Base-by-base conservation (phyloP, 257 asterid genomes). In the Gardenia jasminoides region DNA sequence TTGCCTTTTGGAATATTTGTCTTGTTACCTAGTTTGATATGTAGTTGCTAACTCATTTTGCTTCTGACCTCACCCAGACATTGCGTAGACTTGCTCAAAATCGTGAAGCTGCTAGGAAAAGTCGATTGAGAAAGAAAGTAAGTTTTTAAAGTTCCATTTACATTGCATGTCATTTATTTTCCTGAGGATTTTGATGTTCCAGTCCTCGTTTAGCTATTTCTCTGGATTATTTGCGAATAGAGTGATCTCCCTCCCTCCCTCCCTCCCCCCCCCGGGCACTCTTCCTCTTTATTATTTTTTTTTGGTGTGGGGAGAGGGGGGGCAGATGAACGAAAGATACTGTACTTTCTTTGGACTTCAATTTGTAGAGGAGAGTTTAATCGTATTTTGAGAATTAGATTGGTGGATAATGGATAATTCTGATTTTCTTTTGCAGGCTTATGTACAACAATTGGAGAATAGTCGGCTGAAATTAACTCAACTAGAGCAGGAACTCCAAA, bases 41-140 rank as follows among this genome's bases (percentile, higher is more conserved):
- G 54, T 62, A 33, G 73, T 80, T 65, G 52, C 78, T 87, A 50
- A 84, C 81, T 73, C 47, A 15, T 82, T 46, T 76, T 47, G 67
- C 72, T 74, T 15, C 22, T 78, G 76, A 75, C 67, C 80, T 65
- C 52, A 47, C 78, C 52, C 96, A 95, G 99, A 85, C 96, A 7
- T 83, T 86, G 74, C 90, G 99, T 71, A 89, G 96, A 81, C 97
- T 91, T 70, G 99, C 99, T 54, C 98, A 93, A 82, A 95, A 95
- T 77, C 97, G 99, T 67, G 97, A 95, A 88, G 99, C 99, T 82
- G 99, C 99, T 44, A 87, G 97, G 82, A 95, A 95, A 87, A 91
- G 98, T 82, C 87, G 99, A 69, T 84, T 93, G 81, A 90, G 97
- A 83, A 95, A 95, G 87, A 95, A 95, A 85, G 98, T 93, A 85